Evolutionary conservation across 495 filamentous ascomycete genomes (phyloP), one percentile per base, ranked within the genome.

Genomic region (Penicillium egyptiacum): DNA sequence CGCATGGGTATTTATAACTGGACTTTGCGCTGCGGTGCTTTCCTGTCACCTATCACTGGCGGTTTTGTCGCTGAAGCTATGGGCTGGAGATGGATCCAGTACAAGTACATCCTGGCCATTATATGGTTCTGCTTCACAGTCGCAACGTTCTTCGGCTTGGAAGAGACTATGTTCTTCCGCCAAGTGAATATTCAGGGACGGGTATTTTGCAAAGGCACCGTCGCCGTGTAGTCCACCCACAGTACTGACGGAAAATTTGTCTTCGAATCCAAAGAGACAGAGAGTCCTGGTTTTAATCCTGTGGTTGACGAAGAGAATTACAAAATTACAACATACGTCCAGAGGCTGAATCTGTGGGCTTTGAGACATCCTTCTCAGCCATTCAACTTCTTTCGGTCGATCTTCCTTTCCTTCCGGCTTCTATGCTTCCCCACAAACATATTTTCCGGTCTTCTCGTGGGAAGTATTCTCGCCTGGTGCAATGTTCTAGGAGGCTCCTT

Each of bases 141-240:
- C 6, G 76, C 81, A 55, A 67, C 80, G 1, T 81, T 83, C 69
- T 76, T 83, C 63, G 78, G 80, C 54, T 76, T 81, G 70, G 82
- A 84, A 69, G 81, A 85, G 60, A 82, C 81, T 4, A 55, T 47
- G n/a, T 62, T 52, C 49, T 59, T 56, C 31, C 41, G 56, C 19
- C 45, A 48, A 31, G 45, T 48, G 23, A 31, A 48, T 28, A 48
- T 48, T 17, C 45, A 48, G 16, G 45, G 33, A 19, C 45, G 28
- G n/a, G 22, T 33, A 19, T 26, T 48, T 31, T 48, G 28, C 16
- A 31, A 48, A 28, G 45, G 19, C n/a, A 31, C 2, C 4, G 10
- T 8, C 6, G 19, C 1, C 8, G 14, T 31, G 28, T n/a, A 33
- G 45, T 1, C 26, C 4, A 33, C 45, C 0, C 2, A 3, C 3